Evolutionary conservation across 805 yeast species (phyloP).

Genomic region (Schizosaccharomyces lindneri): DNA sequence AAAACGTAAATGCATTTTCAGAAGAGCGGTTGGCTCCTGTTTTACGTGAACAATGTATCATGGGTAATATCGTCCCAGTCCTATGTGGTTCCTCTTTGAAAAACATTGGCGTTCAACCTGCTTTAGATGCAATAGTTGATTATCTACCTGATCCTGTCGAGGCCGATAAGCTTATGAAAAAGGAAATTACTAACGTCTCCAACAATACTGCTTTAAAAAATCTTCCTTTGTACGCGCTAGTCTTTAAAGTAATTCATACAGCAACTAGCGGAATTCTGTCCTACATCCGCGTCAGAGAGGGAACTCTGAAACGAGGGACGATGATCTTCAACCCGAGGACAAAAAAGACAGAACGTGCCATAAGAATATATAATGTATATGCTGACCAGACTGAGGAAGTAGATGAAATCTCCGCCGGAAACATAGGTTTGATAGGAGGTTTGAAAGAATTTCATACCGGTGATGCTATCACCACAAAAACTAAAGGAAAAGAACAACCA

Average conservation of each 20-base stretch:
- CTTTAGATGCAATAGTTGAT: constrained; percentile 56
- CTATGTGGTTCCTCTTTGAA: constrained; percentile 80
- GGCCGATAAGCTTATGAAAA: constrained; percentile 1
- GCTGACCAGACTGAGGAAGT: constrained; percentile 70
- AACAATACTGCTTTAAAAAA: constrained; percentile 16
- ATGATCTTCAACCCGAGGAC: constrained; percentile 44
- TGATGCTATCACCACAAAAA: constrained; percentile 43
- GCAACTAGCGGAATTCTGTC: constrained; percentile 56
- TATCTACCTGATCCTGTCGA: constrained; percentile 70
- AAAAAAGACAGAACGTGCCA: constrained; percentile 29
- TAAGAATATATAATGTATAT: constrained; percentile 57
- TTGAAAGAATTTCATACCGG: constrained; percentile 59
- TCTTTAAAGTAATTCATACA: constrained; percentile 78
- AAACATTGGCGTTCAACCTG: constrained; percentile 86
- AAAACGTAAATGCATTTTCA: constrained; percentile 13
- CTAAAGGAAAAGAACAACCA: constrained; percentile 19
- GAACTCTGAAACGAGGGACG: constrained; percentile 37
- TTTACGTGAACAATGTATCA: constrained; percentile 11
- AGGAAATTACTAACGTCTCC: constrained; percentile 7
- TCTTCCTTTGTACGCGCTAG: constrained; percentile 42
- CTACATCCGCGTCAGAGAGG: constrained; percentile 72
- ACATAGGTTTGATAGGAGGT: constrained; percentile 75
- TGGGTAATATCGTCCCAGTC: constrained; percentile 42
- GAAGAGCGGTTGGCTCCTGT: background rate
- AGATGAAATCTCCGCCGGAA: constrained; percentile 37